phyloP scores from a whole-genome alignment of 1,284 basidiomycete species.

The Agroathelia rolfsii region DNA sequence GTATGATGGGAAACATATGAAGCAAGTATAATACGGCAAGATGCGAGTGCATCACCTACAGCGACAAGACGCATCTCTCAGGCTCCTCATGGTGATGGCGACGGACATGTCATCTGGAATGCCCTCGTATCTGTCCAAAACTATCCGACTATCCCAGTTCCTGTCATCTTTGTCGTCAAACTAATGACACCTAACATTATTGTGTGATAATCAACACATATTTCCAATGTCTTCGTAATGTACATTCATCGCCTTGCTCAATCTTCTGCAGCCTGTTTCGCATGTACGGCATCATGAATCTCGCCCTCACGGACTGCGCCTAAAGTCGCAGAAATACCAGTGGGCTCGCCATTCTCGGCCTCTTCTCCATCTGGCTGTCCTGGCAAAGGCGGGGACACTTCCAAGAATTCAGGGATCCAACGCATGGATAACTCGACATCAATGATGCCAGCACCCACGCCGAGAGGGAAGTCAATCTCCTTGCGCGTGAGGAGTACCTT shows the following conservation, averaged over 20 bases:
- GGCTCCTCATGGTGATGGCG: no score
- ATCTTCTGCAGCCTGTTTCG: conserved; percentile 20
- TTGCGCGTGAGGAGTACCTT: conserved; percentile 37
- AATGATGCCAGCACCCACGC: conserved; percentile 55
- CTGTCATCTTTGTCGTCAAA: no score
- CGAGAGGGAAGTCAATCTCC: conserved; percentile 71
- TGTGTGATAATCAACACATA: no score
- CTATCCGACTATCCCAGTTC: no score
- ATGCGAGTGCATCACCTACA: no score
- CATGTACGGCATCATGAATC: conserved; percentile 19
- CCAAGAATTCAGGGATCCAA: conserved; percentile 19
- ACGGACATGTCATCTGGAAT: no score
- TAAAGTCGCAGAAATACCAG: conserved; percentile 17
- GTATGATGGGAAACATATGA: no score
- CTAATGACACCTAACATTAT: no score
- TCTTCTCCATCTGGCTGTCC: conserved; percentile 14
- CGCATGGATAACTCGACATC: conserved; percentile 52
- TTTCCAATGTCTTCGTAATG: no score
- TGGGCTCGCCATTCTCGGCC: conserved; percentile 14
- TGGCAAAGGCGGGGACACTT: conserved; percentile 20
- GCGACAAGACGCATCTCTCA: no score
- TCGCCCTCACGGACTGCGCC: conserved; percentile 18
- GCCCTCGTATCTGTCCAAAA: no score
- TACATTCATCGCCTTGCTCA: conserved; percentile 2
- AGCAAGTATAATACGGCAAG: no score